Evolutionary conservation across 441 rosid species (phyloP).

Genomic region (Capsella rubella): DNA sequence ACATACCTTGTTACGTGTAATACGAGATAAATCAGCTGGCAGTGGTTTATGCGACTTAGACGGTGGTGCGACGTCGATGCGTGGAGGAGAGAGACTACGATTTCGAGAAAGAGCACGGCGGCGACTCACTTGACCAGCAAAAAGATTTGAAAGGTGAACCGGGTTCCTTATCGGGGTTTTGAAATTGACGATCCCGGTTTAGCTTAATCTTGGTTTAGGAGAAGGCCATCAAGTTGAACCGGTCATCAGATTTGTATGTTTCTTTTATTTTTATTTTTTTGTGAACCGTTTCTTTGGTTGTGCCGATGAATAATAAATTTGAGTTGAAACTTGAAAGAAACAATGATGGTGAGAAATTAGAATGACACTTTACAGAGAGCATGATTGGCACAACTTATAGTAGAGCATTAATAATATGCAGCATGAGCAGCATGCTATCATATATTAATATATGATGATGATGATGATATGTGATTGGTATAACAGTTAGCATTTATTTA

Average conservation of each 20-base stretch:
- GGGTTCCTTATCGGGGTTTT: not conserved
- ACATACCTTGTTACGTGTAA: slow-evolving; percentile 14
- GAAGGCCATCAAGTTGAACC: not conserved
- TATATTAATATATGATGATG: too few species aligned
- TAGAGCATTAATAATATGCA: too few species aligned
- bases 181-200: not conserved
- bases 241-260: not conserved
- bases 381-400: not conserved
- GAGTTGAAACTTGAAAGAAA: too few species aligned
- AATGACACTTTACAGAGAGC: too few species aligned
- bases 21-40: not conserved
- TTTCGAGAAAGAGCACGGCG: slow-evolving; percentile 31
- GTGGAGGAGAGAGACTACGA: slow-evolving; percentile 34
- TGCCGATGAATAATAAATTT: not conserved
- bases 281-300: too few species aligned
- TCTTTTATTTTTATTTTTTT: too few species aligned
- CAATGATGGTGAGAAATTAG: too few species aligned
- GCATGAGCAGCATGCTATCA: too few species aligned
- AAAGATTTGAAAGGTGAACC: slow-evolving; percentile 13
- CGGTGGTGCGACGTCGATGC: slow-evolving; percentile 30
- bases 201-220: not conserved
- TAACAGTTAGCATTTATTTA: too few species aligned
- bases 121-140: slow-evolving; percentile 13
- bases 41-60: not conserved
- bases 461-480: too few species aligned